Percentiles rank a stretch among this genome's conserved stretches.
Conservation (phyloP, 2,329 filamentous ascomycete species). For the Allantophomopsis cytisporea region DNA sequence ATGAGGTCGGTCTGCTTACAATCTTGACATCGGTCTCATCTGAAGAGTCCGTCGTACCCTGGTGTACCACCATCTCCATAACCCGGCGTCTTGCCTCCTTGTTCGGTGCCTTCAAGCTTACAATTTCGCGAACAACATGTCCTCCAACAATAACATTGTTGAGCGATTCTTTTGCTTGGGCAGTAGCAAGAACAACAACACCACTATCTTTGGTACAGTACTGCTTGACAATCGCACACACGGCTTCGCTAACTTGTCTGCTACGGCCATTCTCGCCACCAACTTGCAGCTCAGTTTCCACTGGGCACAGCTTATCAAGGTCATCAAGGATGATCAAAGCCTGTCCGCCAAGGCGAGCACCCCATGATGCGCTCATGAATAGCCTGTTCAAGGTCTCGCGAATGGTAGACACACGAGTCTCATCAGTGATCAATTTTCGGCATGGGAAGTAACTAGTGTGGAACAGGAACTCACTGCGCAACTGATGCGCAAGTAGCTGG, state of each 20-base stretch:
- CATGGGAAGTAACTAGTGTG: conserved; percentile 81
- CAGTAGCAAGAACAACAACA: conserved; percentile 79
- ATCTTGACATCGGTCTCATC: conserved; percentile 22
- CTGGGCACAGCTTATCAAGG: conserved; percentile 81
- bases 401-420: conserved; percentile 77
- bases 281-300: conserved; percentile 87
- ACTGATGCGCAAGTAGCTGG: conserved; percentile 58
- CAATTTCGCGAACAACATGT: conserved; percentile 83
- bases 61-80: conserved; percentile 62
- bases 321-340: conserved; percentile 85
- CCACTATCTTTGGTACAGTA: conserved; percentile 70
- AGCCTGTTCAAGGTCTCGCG: conserved; percentile 76
- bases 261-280: conserved; percentile 89
- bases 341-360: conserved; percentile 70
- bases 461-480: conserved; percentile 63
- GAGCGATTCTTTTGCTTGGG: conserved; percentile 82
- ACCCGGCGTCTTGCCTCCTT: conserved; percentile 81
- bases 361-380: conserved; percentile 87
- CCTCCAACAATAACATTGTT: conserved; percentile 85
- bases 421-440: conserved; percentile 76
- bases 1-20: conserved; percentile 37
- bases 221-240: conserved; percentile 71
- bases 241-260: conserved; percentile 79
- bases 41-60: conserved; percentile 28
- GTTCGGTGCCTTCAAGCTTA: conserved; percentile 79